Percentiles rank a stretch among this genome's conserved stretches.
phyloP scores from a whole-genome alignment of 768 basidiomycete genomes.

The Mycena indigotica region DNA sequence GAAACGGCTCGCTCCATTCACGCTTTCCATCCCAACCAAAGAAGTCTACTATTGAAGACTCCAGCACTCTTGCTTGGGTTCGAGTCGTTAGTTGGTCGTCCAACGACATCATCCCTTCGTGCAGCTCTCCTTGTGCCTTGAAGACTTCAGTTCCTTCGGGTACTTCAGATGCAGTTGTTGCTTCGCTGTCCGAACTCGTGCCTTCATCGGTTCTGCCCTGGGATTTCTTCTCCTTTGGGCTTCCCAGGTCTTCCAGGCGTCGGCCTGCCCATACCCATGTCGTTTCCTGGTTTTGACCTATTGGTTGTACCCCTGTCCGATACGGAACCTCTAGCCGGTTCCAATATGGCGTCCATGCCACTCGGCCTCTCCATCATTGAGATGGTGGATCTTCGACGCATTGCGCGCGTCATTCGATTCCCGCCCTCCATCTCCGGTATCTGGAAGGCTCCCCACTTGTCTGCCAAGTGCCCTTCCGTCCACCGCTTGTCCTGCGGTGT shows the following conservation, averaged over 20 bases:
- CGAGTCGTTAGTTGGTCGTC: neutral
- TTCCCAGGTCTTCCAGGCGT: neutral
- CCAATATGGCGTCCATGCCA: neutral
- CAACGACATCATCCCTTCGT: neutral
- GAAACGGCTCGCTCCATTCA: no score
- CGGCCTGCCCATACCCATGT: neutral
- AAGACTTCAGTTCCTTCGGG: neutral
- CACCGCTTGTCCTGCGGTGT: neutral
- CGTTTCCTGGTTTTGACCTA: neutral
- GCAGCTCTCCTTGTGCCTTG: neutral
- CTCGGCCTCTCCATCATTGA: neutral
- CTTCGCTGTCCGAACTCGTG: neutral
- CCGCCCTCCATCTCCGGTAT: neutral
- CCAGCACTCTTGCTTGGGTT: neutral
- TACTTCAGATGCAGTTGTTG: neutral
- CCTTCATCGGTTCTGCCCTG: neutral
- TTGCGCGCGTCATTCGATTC: neutral
- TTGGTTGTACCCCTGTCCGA: no score
- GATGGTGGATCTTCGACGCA: neutral
- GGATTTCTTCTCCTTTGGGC: neutral
- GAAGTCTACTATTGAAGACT: neutral
- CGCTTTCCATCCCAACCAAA: no score
- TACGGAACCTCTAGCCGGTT: neutral
- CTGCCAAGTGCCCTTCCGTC: neutral
- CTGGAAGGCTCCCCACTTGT: neutral